phyloP scores from a whole-genome alignment of 768 basidiomycete species.

The Xerocomus brunneocitrinus region DNA sequence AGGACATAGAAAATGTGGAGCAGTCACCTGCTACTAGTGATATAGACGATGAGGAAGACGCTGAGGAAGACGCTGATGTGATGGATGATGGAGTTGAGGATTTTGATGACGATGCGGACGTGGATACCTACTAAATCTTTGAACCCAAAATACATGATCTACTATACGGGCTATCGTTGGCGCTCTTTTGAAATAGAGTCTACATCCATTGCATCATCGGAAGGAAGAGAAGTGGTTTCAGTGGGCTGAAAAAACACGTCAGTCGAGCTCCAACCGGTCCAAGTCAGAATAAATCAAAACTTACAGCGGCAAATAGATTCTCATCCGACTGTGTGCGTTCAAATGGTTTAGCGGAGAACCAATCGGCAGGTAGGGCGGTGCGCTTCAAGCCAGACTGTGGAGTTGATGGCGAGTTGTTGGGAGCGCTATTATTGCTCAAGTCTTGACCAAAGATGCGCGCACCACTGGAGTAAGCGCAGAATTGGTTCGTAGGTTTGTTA shows the following conservation, averaged over 20 bases:
- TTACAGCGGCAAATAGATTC: constrained; percentile 28
- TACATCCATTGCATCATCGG: constrained; percentile 76
- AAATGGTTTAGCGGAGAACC: constrained; percentile 37
- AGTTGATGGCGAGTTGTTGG: constrained; percentile 30
- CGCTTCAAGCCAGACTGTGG: constrained; percentile 42
- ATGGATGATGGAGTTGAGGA: too few species aligned
- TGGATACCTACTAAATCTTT: too few species aligned
- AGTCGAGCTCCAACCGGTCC: constrained; percentile 8
- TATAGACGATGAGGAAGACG: too few species aligned
- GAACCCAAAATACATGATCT: too few species aligned
- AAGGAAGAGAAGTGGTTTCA: constrained; percentile 40
- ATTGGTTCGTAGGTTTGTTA: constrained; percentile 38
- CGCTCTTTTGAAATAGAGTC: constrained; percentile 60
- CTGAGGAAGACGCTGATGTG: too few species aligned
- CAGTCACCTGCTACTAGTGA: too few species aligned
- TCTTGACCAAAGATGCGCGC: constrained; percentile 71
- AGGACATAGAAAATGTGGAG: too few species aligned
- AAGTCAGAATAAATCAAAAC: constrained; percentile 8
- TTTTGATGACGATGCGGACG: too few species aligned
- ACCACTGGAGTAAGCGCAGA: constrained; percentile 62
- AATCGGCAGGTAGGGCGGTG: constrained; percentile 61
- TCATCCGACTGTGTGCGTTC: constrained; percentile 22
- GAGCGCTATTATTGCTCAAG: constrained; percentile 52
- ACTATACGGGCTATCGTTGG: too few species aligned
- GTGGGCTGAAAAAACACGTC: constrained; percentile 25